Percentiles rank a stretch among this genome's conserved stretches.
These are phyloP conservation scores for Trichoderma sp. DNA, from an alignment of 2,329 filamentous ascomycete genomes.

Conservation along the genomic window DNA sequence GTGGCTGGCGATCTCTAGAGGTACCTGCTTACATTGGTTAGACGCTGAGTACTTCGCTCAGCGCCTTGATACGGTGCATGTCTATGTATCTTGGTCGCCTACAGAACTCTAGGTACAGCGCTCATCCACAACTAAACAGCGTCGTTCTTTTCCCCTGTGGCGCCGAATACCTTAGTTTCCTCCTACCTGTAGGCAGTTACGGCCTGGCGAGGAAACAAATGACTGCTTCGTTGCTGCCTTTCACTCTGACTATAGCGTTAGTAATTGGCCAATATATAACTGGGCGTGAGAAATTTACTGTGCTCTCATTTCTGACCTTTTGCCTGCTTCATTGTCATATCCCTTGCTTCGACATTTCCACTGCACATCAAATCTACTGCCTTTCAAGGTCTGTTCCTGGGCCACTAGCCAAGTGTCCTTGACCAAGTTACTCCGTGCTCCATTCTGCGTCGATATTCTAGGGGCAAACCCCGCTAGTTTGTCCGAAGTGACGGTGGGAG, in stretches of 20 bases:
- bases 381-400: not conserved
- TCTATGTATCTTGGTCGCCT: not conserved
- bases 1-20: not conserved
- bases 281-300: not conserved
- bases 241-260: not conserved
- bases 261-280: slow-evolving; percentile 1
- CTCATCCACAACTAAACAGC: not conserved
- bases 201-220: not conserved
- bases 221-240: not conserved
- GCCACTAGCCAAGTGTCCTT: not conserved
- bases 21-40: not conserved
- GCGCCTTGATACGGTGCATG: not conserved
- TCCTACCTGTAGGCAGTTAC: not conserved
- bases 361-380: not conserved
- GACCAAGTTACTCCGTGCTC: not conserved
- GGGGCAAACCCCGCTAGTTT: slow-evolving; percentile 24
- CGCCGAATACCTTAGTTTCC: not conserved
- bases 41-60: not conserved
- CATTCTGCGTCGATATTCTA: not conserved
- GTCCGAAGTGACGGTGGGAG: slow-evolving; percentile 15
- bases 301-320: not conserved
- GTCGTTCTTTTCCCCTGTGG: not conserved
- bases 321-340: not conserved
- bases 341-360: not conserved
- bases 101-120: not conserved